Evolutionary conservation across 306 rosid species (phyloP).

Genomic region (Vigna unguiculata): DNA sequence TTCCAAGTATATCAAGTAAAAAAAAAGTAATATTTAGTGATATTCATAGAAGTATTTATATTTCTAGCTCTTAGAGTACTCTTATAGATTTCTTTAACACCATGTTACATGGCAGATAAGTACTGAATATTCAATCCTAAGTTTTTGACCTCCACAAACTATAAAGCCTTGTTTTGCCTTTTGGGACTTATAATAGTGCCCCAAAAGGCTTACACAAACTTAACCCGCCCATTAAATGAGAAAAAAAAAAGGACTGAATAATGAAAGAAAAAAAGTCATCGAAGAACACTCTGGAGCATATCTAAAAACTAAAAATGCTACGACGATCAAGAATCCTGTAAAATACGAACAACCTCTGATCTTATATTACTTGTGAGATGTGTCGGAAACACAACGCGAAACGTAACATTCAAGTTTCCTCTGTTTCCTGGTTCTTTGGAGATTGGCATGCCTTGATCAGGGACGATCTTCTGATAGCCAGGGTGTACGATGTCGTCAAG

Average conservation of each 20-base stretch:
- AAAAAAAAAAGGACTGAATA: background rate
- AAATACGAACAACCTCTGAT: slow-evolving; percentile 59
- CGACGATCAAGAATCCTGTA: slow-evolving; percentile 51
- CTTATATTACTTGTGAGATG: slow-evolving; percentile 62
- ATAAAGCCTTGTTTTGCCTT: background rate
- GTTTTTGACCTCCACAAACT: background rate
- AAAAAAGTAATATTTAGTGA: too few species aligned
- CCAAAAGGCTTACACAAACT: background rate
- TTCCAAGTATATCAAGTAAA: too few species aligned
- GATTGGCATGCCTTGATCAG: slow-evolving; percentile 76
- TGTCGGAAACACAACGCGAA: slow-evolving; percentile 71
- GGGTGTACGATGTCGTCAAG: slow-evolving; percentile 63
- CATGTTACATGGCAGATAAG: too few species aligned
- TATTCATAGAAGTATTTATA: too few species aligned
- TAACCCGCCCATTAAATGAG: background rate
- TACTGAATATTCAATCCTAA: slow-evolving; percentile 9
- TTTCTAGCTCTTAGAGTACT: too few species aligned
- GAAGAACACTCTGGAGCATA: background rate
- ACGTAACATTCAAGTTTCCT: slow-evolving; percentile 69
- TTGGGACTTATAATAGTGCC: background rate
- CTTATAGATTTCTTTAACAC: too few species aligned
- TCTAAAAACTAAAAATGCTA: background rate
- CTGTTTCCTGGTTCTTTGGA: slow-evolving; percentile 56
- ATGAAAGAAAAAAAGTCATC: background rate
- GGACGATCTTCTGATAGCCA: slow-evolving; percentile 62